phyloP scores from a whole-genome alignment of 805 yeast genomes.

The Blastobotrys chiropterorum region DNA sequence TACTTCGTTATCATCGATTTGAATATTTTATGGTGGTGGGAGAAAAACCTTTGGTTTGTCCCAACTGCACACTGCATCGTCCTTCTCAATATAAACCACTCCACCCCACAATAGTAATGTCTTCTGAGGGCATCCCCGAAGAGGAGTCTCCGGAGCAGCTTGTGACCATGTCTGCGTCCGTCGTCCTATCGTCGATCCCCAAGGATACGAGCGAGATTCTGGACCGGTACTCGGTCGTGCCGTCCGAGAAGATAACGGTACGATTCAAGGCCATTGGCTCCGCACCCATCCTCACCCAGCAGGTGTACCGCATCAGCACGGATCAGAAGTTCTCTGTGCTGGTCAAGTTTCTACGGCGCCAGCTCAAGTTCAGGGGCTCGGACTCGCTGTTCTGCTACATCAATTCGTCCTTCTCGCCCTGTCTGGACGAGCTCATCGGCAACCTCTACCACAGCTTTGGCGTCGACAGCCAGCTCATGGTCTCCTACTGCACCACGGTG shows the following conservation, averaged over 20 bases:
- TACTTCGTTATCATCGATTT: conserved; percentile 78
- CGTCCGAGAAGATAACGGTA: conserved; percentile 26
- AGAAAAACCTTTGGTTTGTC: neutral
- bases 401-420: conserved; percentile 36
- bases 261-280: conserved; percentile 52
- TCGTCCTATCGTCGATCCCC: conserved; percentile 28
- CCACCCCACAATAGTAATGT: conserved; percentile 7
- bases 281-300: conserved; percentile 42
- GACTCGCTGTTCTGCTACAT: conserved; percentile 36
- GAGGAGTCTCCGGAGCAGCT: conserved; percentile 25
- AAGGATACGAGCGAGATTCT: conserved; percentile 26
- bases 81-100: too few relatives aligned
- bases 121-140: conserved; percentile 22
- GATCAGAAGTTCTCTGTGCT: conserved; percentile 43
- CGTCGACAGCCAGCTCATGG: conserved; percentile 21
- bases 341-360: conserved; percentile 38
- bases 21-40: neutral
- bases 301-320: conserved; percentile 39
- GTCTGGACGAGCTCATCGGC: conserved; percentile 33
- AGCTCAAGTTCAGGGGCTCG: conserved; percentile 25
- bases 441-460: conserved; percentile 22
- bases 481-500: conserved; percentile 23
- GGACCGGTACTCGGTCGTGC: conserved; percentile 22
- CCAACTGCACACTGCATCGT: conserved; percentile 2
- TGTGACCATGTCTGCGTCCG: conserved; percentile 29